Conservation (phyloP, 495 filamentous ascomycete species). For the Terfezia boudieri region DNA sequence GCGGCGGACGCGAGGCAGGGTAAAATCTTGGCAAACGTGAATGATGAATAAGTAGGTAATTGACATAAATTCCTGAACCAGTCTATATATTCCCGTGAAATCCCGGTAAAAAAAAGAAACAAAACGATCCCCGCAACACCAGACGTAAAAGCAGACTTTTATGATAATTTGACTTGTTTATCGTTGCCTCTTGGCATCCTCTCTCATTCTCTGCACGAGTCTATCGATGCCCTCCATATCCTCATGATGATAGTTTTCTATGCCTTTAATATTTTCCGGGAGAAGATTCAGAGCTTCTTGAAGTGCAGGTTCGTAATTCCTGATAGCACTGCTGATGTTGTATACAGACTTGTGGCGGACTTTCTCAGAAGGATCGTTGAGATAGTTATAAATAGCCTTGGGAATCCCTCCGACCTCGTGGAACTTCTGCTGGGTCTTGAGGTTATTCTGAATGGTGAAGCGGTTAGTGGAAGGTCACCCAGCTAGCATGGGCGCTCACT, state of each 20-base stretch:
- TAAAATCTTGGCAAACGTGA: no score
- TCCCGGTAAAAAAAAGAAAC: no score
- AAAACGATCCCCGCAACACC: no score
- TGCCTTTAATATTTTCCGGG: conserved; percentile 36
- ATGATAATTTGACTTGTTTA: no score
- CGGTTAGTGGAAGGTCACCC: not conserved
- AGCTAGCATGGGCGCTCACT: not conserved
- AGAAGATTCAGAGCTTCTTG: conserved; percentile 38
- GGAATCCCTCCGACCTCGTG: conserved; percentile 48
- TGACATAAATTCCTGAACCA: no score
- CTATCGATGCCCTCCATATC: conserved; percentile 72
- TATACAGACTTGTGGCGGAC: conserved; percentile 75
- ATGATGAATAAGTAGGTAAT: no score
- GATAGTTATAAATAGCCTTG: conserved; percentile 41
- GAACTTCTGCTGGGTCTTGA: conserved; percentile 54
- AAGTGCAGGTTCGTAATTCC: conserved; percentile 68
- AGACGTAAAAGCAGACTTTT: no score
- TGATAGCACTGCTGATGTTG: conserved; percentile 57
- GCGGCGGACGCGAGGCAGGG: no score
- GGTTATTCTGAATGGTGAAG: conserved; percentile 49
- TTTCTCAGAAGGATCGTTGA: conserved; percentile 32
- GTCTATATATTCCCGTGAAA: no score
- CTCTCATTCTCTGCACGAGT: conserved; percentile 44
- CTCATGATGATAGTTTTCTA: conserved; percentile 21
- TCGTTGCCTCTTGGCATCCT: conserved; percentile 20